A percentile compares a stretch with the other conserved stretches of the same genome.
phyloP scores from a whole-genome alignment of 768 basidiomycete species.

The Podaxis sp. region DNA sequence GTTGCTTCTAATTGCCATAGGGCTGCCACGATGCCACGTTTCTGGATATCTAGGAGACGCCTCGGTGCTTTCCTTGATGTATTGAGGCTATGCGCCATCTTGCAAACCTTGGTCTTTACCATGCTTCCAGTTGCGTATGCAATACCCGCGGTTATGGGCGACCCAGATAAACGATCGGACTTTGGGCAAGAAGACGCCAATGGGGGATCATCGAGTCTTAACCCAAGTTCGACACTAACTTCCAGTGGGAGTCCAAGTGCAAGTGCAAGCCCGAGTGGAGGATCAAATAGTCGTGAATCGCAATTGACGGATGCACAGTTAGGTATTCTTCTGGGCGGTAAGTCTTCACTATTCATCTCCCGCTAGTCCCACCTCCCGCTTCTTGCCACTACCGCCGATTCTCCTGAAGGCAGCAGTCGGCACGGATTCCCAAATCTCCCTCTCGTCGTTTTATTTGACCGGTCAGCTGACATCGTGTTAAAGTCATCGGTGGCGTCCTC shows the following conservation, averaged over 20 bases:
- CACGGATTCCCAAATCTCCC: neutral
- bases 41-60: too few species aligned
- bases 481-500: constrained; percentile 3
- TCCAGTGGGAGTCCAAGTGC: neutral
- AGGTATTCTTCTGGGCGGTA: constrained; percentile 1
- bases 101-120: neutral
- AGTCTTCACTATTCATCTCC: neutral
- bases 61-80: neutral
- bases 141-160: neutral
- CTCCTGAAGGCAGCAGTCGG: neutral
- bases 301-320: neutral
- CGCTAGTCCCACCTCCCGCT: too few species aligned
- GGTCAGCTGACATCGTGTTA: neutral
- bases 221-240: neutral
- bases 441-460: neutral
- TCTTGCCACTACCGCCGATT: neutral
- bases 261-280: neutral
- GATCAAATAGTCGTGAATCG: neutral
- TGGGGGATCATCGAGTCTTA: neutral
- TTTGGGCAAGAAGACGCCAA: neutral
- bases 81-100: neutral
- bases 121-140: neutral
- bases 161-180: neutral
- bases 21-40: too few species aligned
- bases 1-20: too few species aligned